These are phyloP conservation scores for Ceratocystis smalleyi DNA, from an alignment of 2,329 filamentous ascomycete genomes.

Conservation along the genomic window DNA sequence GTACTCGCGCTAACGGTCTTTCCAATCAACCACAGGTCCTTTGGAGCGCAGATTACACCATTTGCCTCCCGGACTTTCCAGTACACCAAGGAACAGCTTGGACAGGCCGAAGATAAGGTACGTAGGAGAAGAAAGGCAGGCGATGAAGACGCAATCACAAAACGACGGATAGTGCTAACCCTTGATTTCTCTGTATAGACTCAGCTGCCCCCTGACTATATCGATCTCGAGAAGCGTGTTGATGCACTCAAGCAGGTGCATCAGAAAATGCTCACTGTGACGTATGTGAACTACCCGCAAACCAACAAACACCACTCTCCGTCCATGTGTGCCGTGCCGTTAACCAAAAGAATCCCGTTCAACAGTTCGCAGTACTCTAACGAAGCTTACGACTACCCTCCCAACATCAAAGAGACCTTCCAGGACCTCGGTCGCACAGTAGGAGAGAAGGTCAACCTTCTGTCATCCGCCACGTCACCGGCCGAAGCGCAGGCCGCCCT, in stretches of 20 bases:
- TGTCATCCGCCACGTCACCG: constrained; percentile 71
- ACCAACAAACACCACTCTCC: not conserved
- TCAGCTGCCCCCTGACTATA: constrained; percentile 90
- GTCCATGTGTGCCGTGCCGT: too few species aligned
- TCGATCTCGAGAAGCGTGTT: constrained; percentile 95
- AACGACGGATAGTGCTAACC: not conserved
- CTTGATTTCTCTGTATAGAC: constrained; percentile 42
- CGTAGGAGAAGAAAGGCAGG: constrained; percentile 11
- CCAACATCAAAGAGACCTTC: constrained; percentile 96
- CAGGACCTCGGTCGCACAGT: constrained; percentile 91
- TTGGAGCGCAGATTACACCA: constrained; percentile 73
- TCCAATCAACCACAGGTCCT: constrained; percentile 27
- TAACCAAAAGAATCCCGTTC: not conserved
- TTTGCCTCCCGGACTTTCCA: constrained; percentile 91
- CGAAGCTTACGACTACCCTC: constrained; percentile 81
- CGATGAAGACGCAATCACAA: too few species aligned
- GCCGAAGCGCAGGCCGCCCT: constrained; percentile 89
- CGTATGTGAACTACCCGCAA: constrained; percentile 42
- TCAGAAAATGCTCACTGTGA: constrained; percentile 92
- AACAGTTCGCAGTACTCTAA: constrained; percentile 79
- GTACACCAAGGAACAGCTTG: constrained; percentile 94
- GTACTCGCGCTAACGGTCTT: not conserved
- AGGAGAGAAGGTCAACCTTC: constrained; percentile 80
- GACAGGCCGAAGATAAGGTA: constrained; percentile 87
- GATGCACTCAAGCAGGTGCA: constrained; percentile 95